Conservation (phyloP, 768 basidiomycete genomes). For the Rhizopogon roseolus region DNA sequence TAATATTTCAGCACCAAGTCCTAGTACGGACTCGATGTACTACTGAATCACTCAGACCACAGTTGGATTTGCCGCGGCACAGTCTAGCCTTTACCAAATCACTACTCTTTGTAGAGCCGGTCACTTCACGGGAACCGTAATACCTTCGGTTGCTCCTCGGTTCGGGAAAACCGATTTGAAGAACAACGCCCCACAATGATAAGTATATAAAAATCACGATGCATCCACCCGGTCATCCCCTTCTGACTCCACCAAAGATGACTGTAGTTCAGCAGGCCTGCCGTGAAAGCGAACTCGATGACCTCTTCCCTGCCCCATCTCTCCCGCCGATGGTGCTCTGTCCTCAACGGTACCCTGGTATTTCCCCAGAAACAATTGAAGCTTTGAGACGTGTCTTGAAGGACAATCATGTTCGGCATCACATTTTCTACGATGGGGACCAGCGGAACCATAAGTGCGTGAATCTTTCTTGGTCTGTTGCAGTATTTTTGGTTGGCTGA, state of each 20-base stretch:
- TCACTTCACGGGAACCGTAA: too few species aligned
- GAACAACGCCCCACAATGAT: not conserved
- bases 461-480: not conserved
- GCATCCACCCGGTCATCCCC: too few species aligned
- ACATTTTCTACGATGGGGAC: conserved; percentile 43
- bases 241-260: not conserved
- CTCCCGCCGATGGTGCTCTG: not conserved
- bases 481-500: not conserved
- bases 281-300: not conserved
- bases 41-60: too few species aligned
- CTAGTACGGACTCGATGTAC: too few species aligned
- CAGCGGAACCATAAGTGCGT: conserved; percentile 45
- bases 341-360: conserved; percentile 7
- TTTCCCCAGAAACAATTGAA: conserved; percentile 20
- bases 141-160: too few species aligned
- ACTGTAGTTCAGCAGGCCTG: not conserved
- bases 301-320: conserved; percentile 5
- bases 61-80: too few species aligned
- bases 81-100: not conserved
- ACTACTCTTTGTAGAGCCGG: not conserved
- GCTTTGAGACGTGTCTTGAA: conserved; percentile 31
- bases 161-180: too few species aligned
- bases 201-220: not conserved
- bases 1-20: not conserved
- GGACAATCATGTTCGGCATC: conserved; percentile 43